Evolutionary conservation across 257 asterid species (phyloP), one percentile per base, ranked within the genome.

Genomic region (Nicotiana paniculata): DNA sequence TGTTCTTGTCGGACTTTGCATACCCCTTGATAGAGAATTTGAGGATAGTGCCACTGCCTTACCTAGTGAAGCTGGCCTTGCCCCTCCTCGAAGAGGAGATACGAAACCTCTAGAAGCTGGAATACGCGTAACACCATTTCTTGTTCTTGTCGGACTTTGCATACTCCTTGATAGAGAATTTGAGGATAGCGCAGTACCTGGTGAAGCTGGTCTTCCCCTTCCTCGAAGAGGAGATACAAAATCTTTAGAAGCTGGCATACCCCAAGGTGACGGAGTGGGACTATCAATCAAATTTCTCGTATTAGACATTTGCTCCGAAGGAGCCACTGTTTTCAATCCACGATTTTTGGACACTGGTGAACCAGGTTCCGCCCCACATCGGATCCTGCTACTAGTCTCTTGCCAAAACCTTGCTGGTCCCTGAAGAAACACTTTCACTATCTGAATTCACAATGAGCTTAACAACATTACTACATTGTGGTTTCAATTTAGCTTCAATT

Each of bases 21-120:
- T 39, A 39, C 48, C 48, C 48, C 48, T 39, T 39, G 48, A 39
- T 39, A 39, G 10, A 39, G 48, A 39, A 39, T 39, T 39, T 39
- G 48, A 39, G 48, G 48, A 39, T 7, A 39, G 48, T 9, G 82
- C 65, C 85, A 79, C 67, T 32, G 85, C 83, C 87, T 86, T 95
- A 84, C 86, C 89, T 17, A 95, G 96, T 13, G 98, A 93, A 77
- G 94, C 89, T 15, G 95, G 88, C 85, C 97, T 88, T 59, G 80
- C 65, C 61, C 87, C 88, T 43, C 89, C 93, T 76, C 93, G 93
- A 81, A 89, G 84, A 24, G 99, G 97, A 80, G 99, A 95, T 39
- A 39, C 48, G 3, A 39, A 39, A 39, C 48, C 48, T 39, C 48
- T 39, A 39, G 48, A 39, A 39, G 48, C 10, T 39, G 48, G 48